Evolutionary conservation across 1,139 yeast species (phyloP), one percentile per base, ranked within the genome.

Genomic region (Geotrichum fermentans): DNA sequence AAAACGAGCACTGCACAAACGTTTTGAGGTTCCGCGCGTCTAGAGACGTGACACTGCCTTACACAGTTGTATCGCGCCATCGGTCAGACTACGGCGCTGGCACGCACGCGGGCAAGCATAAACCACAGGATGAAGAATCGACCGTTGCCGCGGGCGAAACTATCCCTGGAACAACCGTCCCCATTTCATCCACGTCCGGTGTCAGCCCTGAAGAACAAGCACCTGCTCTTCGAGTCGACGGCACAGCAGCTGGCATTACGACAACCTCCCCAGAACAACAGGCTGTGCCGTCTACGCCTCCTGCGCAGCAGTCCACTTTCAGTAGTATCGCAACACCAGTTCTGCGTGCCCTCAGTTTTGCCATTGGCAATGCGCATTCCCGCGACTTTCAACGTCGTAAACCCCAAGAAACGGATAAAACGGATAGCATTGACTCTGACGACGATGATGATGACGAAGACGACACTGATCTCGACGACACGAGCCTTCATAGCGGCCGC

Each of bases 1-100:
- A 92, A 61, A 92, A 92, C 66, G 97, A 92, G 67, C 98, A 94
- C 67, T 81, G 89, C 41, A 83, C 96, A 1, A 92, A 92, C 63
- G 96, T 89, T 11, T 79, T 78, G 47, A 70, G 87, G 43, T 86
- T 83, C 65, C 75, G 95, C 56, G 97, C 97, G 0, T 83, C 94
- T 3, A 79, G 92, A 53, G 96, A 90, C 55, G 72, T 88, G 4
- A 87, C 94, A 3, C 69, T 92, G 49, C 98, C 98, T 0, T 90
- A 88, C 58, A 76, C 81, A 0, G 68, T 79, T 0, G 61, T 72
- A 1, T 47, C 56, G 24, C 41, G 44, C 24, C 40, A 14, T 32
- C 28, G 22, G 22, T 26, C 17, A 1, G 40, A 13, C 21, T n/a
- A n/a, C n/a, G n/a, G n/a, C n/a, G n/a, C n/a, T n/a, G n/a, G n/a